A percentile compares a stretch with the other conserved stretches of the same genome.
phyloP scores from a whole-genome alignment of 768 basidiomycete genomes.

The Tricholoma furcatifolium region DNA sequence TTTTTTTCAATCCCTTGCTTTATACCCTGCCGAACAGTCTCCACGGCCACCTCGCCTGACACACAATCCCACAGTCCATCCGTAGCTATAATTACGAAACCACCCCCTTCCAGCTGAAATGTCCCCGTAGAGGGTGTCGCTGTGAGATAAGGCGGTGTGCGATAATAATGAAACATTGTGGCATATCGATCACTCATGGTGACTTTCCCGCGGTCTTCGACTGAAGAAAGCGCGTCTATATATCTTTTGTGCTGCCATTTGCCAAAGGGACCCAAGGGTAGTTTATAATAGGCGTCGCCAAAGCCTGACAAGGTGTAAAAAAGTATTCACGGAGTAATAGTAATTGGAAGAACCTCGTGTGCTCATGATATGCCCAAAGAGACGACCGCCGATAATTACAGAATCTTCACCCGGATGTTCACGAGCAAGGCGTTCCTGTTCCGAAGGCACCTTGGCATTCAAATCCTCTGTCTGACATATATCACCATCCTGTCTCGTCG shows the following conservation, averaged over 20 bases:
- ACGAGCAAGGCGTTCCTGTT: constrained; percentile 27
- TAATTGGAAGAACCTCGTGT: constrained; percentile 29
- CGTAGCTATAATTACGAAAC: constrained; percentile 50
- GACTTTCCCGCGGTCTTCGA: constrained; percentile 31
- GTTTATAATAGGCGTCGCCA: constrained; percentile 38
- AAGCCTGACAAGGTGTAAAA: constrained; percentile 25
- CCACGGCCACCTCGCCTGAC: constrained; percentile 45
- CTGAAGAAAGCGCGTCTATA: constrained; percentile 30
- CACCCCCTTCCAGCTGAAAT: constrained; percentile 32
- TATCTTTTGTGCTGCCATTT: constrained; percentile 30
- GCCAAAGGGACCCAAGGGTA: constrained; percentile 29
- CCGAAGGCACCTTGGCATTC: constrained; percentile 30
- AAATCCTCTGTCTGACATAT: constrained; percentile 30
- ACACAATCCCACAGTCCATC: constrained; percentile 59
- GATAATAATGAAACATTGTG: constrained; percentile 42
- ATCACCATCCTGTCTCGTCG: not conserved
- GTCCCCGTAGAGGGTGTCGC: constrained; percentile 47
- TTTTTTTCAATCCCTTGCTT: constrained; percentile 17
- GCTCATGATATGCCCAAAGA: constrained; percentile 38
- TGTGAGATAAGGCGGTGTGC: constrained; percentile 59
- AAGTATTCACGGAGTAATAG: not conserved
- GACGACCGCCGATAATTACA: constrained; percentile 30
- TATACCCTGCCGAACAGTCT: constrained; percentile 32
- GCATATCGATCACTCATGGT: constrained; percentile 34
- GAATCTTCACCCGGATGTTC: constrained; percentile 35